Conservation (phyloP, 768 basidiomycete genomes). For the Mycena haematopus region DNA sequence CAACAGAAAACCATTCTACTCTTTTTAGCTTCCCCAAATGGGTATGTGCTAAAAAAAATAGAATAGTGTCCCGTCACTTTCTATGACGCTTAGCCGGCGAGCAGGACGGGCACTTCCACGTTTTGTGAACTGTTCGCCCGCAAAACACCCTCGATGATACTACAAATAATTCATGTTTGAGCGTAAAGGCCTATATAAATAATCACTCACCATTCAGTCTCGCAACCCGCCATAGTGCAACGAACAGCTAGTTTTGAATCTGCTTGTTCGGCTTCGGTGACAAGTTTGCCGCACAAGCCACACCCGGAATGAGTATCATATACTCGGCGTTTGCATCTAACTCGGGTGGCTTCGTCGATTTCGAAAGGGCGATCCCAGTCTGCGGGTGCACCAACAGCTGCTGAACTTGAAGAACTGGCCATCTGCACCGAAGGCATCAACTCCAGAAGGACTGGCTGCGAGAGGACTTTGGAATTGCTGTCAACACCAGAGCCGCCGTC, state of each 20-base stretch:
- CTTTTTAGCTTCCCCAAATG: no score
- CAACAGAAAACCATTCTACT: no score
- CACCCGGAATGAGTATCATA: background rate
- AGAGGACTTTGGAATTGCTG: background rate
- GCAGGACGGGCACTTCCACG: no score
- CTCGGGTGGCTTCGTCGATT: background rate
- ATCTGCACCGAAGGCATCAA: background rate
- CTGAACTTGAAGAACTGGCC: no score
- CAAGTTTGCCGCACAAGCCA: background rate
- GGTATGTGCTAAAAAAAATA: no score
- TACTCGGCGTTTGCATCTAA: conserved; percentile 1
- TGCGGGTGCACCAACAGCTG: background rate
- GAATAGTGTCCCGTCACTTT: no score
- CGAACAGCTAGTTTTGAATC: background rate
- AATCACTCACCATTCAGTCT: conserved; percentile 9
- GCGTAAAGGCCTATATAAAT: no score
- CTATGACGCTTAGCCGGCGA: no score
- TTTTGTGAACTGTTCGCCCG: no score
- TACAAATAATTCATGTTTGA: no score
- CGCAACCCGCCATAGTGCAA: conserved; percentile 1
- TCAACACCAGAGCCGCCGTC: background rate
- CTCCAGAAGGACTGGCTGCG: background rate
- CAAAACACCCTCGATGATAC: no score
- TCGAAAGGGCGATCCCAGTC: background rate
- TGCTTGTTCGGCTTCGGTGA: background rate